phyloP scores from a whole-genome alignment of 169 alveolate species.

The Cryptosporidium xiaoi region DNA sequence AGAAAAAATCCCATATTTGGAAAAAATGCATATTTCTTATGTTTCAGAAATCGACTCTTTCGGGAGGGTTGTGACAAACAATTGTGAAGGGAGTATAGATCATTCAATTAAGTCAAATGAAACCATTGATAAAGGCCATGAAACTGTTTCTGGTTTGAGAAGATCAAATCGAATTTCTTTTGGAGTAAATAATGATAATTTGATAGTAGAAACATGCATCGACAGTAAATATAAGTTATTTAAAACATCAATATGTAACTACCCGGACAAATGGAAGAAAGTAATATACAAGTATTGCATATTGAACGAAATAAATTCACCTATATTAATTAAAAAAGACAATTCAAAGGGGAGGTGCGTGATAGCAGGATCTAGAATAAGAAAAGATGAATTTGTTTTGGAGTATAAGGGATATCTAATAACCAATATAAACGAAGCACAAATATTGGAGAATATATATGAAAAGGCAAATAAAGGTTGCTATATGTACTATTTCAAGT shows the following conservation, averaged over 20 bases:
- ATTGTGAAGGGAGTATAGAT: neutral
- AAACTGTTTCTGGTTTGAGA: neutral
- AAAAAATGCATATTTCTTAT: slow-evolving; percentile 13
- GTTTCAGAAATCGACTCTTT: neutral
- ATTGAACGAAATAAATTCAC: slow-evolving; percentile 34
- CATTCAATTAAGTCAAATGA: neutral
- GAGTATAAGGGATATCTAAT: slow-evolving; percentile 89
- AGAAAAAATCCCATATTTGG: slow-evolving; percentile 20
- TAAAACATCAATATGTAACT: slow-evolving; percentile 19
- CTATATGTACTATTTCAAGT: slow-evolving; percentile 87
- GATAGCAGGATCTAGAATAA: slow-evolving; percentile 84
- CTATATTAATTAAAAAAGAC: slow-evolving; percentile 52
- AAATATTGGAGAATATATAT: slow-evolving; percentile 23
- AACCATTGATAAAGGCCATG: neutral
- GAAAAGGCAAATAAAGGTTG: slow-evolving; percentile 78
- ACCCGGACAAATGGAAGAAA: slow-evolving; percentile 62
- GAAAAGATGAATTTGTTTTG: slow-evolving; percentile 86
- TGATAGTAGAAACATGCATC: slow-evolving; percentile 7
- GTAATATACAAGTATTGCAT: slow-evolving; percentile 74
- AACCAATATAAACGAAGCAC: slow-evolving; percentile 75
- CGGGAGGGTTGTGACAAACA: neutral
- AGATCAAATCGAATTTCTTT: slow-evolving; percentile 48
- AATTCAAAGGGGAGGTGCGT: slow-evolving; percentile 86
- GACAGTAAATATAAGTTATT: slow-evolving; percentile 20
- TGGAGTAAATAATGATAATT: slow-evolving; percentile 13